Evolutionary conservation across 164 flowering plant genomes (phyloP).

Genomic region (Macadamia integrifolia): DNA sequence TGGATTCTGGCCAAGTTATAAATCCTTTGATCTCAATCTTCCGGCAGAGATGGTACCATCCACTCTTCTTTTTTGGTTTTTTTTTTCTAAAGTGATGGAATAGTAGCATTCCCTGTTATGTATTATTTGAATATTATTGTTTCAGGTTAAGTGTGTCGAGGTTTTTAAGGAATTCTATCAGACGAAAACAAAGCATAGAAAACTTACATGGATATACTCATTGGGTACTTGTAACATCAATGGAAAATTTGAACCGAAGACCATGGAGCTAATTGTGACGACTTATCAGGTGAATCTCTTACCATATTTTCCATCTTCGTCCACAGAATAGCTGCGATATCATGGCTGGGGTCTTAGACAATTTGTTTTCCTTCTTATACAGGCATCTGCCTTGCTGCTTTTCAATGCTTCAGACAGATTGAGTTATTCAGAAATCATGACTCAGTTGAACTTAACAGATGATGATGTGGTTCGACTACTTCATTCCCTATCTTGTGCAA

Average conservation of each 20-base stretch:
- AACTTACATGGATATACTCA: slow-evolving; percentile 92
- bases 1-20: slow-evolving; percentile 87
- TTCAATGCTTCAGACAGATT: slow-evolving; percentile 67
- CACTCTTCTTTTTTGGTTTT: not conserved
- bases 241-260: slow-evolving; percentile 77
- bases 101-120: not conserved
- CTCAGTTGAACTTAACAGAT: slow-evolving; percentile 70
- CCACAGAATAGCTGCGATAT: not conserved
- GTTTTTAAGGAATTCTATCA: slow-evolving; percentile 82
- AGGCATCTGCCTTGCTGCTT: slow-evolving; percentile 78
- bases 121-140: slow-evolving; percentile 27
- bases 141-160: slow-evolving; percentile 77
- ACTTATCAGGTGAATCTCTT: slow-evolving; percentile 68
- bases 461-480: slow-evolving; percentile 74
- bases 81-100: not conserved
- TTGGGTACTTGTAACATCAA: slow-evolving; percentile 76
- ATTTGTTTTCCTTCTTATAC: slow-evolving; percentile 9
- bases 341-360: not conserved
- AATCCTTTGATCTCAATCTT: slow-evolving; percentile 73
- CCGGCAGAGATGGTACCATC: slow-evolving; percentile 64
- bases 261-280: slow-evolving; percentile 75
- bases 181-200: slow-evolving; percentile 78
- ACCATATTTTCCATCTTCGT: not conserved
- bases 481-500: slow-evolving; percentile 77
- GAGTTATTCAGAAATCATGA: slow-evolving; percentile 70